Evolutionary conservation across 2,329 filamentous ascomycete genomes (phyloP).

Genomic region (Exophiala aquamarina): DNA sequence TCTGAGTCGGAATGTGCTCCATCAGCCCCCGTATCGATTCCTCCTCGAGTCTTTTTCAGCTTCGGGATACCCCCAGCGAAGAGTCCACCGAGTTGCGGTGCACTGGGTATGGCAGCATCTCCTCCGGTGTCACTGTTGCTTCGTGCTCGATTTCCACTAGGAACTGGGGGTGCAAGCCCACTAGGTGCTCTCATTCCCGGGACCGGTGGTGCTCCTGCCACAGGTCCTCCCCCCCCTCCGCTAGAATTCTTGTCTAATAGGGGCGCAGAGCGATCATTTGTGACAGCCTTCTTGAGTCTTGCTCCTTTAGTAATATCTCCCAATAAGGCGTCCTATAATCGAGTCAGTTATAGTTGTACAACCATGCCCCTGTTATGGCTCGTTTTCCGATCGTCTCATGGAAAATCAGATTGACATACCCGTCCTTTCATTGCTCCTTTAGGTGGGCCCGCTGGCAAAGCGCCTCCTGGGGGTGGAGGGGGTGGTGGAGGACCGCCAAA

Average conservation of each 20-base stretch:
- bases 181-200: constrained; percentile 64
- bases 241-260: constrained; percentile 59
- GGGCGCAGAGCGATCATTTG: constrained; percentile 90
- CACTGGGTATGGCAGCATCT: constrained; percentile 47
- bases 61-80: constrained; percentile 97
- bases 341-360: constrained; percentile 13
- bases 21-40: constrained; percentile 72
- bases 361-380: constrained; percentile 3
- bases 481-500: constrained; percentile 61
- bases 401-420: constrained; percentile 51
- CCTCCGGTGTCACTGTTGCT: constrained; percentile 73
- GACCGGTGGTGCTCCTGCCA: constrained; percentile 79
- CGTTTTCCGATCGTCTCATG: background rate
- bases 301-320: constrained; percentile 83
- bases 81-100: constrained; percentile 81
- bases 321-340: constrained; percentile 73
- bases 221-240: constrained; percentile 58
- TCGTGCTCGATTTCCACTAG: constrained; percentile 65
- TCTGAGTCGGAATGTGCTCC: constrained; percentile 85
- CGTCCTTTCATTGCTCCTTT: constrained; percentile 57
- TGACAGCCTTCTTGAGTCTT: constrained; percentile 77
- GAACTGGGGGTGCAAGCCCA: constrained; percentile 70
- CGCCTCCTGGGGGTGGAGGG: constrained; percentile 63
- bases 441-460: constrained; percentile 59
- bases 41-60: constrained; percentile 83